Base-by-base conservation (phyloP, 176 grass and related monocot genomes). In the Musa itinerans region DNA sequence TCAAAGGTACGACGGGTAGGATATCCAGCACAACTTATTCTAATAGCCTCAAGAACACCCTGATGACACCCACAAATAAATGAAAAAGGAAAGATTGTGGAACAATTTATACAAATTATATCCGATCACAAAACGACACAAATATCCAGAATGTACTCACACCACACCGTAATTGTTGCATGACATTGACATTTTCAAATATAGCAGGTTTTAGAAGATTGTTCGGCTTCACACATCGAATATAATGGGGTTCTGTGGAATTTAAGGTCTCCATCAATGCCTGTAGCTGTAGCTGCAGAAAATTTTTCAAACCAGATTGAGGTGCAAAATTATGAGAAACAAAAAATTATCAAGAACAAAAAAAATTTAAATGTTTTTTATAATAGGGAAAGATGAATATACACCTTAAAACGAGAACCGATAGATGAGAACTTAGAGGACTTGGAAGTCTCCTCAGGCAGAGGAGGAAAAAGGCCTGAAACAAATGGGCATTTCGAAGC, bases 41-140 rank as follows among this genome's bases (percentile, higher is more conserved):
- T 94, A 83, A 99, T 94, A 78, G 96, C 96, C 79, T 99, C 96
- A 66, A 99, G 96, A 56, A 99, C 96, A 86, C 96, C 96, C 96
- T 99, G 84, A 88, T 81, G 11, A 65, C 72, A 76, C 55, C 67
- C 58, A 52, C 13, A 52, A 63, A 81, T 81, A 59, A 81, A 8
- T 62, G 5, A 17, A 14, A 27, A 54, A 74, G 26, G 72, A 25
- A 4, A 74, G 21, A 56, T 56, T 0, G 16, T 55, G 51, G 52
- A 27, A 29, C 10, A 27, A 26, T 16, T 3, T 14, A 26, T 26
- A 29, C 3, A 69, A 26, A 50, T 52, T 65, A 10, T 53, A 23
- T 10, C 8, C 15, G 10, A 54, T 10, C 59, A 73, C 54, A 19
- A 25, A 76, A 19, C 69, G 51, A 24, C 72, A 61, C 55, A 70